Conservation (phyloP, 768 basidiomycete genomes). For the Lactarius vividus region DNA sequence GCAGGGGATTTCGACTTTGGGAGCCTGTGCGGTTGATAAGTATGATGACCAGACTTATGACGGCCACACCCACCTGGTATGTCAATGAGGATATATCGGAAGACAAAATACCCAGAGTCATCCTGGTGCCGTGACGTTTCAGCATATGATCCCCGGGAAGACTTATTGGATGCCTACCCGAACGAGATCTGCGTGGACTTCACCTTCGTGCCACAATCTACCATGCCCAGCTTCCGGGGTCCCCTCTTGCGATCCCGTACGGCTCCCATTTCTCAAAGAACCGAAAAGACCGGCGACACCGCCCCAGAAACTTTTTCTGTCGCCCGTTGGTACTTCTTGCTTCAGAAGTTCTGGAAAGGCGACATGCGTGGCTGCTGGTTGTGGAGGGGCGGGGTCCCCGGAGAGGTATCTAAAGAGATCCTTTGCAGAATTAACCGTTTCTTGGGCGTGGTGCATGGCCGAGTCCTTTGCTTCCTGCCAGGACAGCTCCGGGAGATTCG, state of each 20-base stretch:
- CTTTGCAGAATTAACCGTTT: constrained; percentile 44
- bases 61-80: constrained; percentile 60
- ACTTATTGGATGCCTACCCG: constrained; percentile 47
- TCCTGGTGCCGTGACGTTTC: constrained; percentile 46
- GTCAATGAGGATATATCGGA: constrained; percentile 75
- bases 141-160: constrained; percentile 1
- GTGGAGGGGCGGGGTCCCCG: constrained; percentile 52
- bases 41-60: constrained; percentile 33
- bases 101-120: constrained; percentile 72
- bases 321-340: constrained; percentile 34
- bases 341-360: constrained; percentile 31
- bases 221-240: constrained; percentile 37
- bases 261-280: constrained; percentile 49
- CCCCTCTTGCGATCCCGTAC: constrained; percentile 34
- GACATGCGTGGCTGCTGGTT: constrained; percentile 34
- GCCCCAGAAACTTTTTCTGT: constrained; percentile 44
- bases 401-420: constrained; percentile 69
- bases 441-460: constrained; percentile 42
- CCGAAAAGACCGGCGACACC: constrained; percentile 68
- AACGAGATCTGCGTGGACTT: constrained; percentile 76
- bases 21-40: constrained; percentile 46
- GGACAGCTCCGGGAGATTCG: constrained; percentile 49
- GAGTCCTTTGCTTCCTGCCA: constrained; percentile 52
- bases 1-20: constrained; percentile 54
- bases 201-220: constrained; percentile 63